Evolutionary conservation across 495 filamentous ascomycete species (phyloP), one percentile per base, ranked within the genome.

Genomic region (Neurospora africana): DNA sequence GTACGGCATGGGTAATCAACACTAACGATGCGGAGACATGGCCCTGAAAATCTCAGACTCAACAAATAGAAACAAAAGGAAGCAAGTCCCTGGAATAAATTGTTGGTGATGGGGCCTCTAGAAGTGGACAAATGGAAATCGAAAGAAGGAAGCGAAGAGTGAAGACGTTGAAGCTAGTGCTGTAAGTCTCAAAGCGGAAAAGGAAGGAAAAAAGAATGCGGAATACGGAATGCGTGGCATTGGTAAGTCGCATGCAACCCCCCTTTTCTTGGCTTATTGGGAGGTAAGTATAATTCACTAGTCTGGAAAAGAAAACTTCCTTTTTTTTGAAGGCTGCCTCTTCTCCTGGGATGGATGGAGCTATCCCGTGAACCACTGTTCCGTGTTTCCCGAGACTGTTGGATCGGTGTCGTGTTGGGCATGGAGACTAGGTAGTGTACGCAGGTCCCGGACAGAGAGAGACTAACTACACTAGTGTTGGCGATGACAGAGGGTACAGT

Each of bases 311-410:
- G 53, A 61, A 61, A 61, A 61, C 23, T 19, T 33, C 5, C 19
- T 19, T 27, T 27, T 36, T 33, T 19, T 11, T 19, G 47, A 17
- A 61, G 53, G 27, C 53, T 65, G 53, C 53, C 53, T 65, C 69
- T 35, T 23, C 23, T 30, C 53, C 30, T 27, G 53, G 27, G 27
- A 65, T 17, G 53, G 47, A 58, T 17, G 53, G 47, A 58, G 47
- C 47, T 13, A 30, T 53, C 4, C 23, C 13, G 11, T 33, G 53
- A 19, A 65, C 8, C 27, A 65, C 27, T 33, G 27, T 65, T 33
- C 53, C 21, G 47, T 58, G 21, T 58, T 71, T 53, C 74, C 77
- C 77, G 68, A 53, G 68, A 70, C 67, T 44, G 43, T 74, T 74
- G 72, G 69, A 77, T 77, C 71, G 72, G 72, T 68, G 72, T 17